Evolutionary conservation across 495 filamentous ascomycete species (phyloP), one percentile per base, ranked within the genome.

Genomic region (Penicillium maclennaniae): DNA sequence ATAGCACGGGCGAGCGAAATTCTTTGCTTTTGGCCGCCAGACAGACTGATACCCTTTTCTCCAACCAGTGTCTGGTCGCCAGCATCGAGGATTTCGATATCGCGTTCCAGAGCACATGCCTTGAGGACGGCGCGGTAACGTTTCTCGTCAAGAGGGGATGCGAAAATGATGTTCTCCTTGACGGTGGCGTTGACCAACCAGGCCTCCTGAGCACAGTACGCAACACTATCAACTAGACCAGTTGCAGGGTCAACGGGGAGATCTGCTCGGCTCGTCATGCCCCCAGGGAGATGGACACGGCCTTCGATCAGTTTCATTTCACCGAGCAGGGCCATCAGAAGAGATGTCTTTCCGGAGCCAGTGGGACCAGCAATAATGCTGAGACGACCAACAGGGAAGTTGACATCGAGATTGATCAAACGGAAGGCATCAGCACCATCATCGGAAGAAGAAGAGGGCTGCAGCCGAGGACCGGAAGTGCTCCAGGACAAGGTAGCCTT

Each of bases 161-260:
- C 89, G 62, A 99, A 99, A 10, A 93, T 66, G 53, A 99, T 99
- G 67, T 99, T 99, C 47, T 96, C 87, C 68, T 89, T 93, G 66
- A 99, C 93, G 12, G 87, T 96, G 43, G 85, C 92, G 61, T 99
- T 99, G 45, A 96, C 88, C 38, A 99, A 80, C 95, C 95, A 99
- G 12, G 95, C 92, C 70, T 96, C 89, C 66, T 99, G 95, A 20
- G 95, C 92, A 63, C 95, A 97, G 68, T 97, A 99, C 8, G 95
- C 95, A 51, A 96, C 85, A 44, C 86, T 95, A 60, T 99, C 91
- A 9, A 89, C 87, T 39, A 97, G 77, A 4, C 88, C 88, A 20
- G 92, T 96, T 46, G 88, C 86, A 14, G 89, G 85, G 68, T 97
- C 86, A 14, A 85, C 79, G 10, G 78, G 84, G 12, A 96, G 79